These are phyloP conservation scores for Sporothrix protearum DNA, from an alignment of 2,329 filamentous ascomycete genomes.

Conservation along the genomic window DNA sequence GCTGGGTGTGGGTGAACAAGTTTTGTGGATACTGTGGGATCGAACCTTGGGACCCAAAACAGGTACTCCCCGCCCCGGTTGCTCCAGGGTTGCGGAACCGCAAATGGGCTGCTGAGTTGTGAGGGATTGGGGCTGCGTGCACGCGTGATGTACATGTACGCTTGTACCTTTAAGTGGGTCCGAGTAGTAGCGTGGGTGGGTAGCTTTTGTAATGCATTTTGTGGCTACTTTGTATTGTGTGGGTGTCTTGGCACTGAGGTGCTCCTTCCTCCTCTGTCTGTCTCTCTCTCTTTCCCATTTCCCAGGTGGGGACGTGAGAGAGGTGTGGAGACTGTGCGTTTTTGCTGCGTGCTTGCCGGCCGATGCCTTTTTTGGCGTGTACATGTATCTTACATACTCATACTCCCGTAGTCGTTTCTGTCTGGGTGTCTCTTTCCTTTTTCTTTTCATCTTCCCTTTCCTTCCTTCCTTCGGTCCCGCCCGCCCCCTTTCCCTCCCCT, in stretches of 20 bases:
- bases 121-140: conserved; percentile 20
- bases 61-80: conserved; percentile 25
- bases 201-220: background rate
- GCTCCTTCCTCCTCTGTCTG: background rate
- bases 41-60: conserved; percentile 27
- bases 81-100: conserved; percentile 26
- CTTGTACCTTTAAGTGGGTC: conserved; percentile 13
- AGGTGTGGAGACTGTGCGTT: conserved; percentile 6
- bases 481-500: background rate
- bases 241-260: background rate
- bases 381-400: background rate
- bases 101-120: conserved; percentile 15
- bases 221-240: conserved; percentile 15
- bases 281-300: background rate
- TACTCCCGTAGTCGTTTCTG: too few relatives aligned
- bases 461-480: background rate
- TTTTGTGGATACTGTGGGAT: conserved; percentile 21
- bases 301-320: background rate
- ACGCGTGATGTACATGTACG: conserved; percentile 14
- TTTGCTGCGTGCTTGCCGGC: conserved; percentile 15
- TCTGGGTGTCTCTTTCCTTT: background rate
- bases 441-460: background rate
- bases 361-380: conserved; percentile 9
- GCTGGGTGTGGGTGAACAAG: conserved; percentile 4
- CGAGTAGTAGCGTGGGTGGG: conserved; percentile 9